Base-by-base conservation (phyloP, 495 filamentous ascomycete genomes). In the Neurospora hispaniola region DNA sequence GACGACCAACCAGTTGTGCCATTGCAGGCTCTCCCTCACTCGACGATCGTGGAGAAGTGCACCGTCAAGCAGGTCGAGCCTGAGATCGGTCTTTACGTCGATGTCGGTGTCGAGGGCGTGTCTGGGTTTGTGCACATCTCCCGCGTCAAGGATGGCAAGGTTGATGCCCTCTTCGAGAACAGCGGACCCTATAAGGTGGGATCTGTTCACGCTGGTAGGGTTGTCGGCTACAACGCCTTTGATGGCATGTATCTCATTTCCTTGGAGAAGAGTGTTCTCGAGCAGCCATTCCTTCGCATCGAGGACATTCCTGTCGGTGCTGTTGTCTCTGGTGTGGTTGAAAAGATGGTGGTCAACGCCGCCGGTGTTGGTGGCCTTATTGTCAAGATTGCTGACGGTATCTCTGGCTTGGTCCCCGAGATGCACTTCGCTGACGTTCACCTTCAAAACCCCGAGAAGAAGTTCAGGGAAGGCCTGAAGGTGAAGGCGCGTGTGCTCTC, bases 81-180 rank as follows among this genome's bases (percentile, higher is more conserved):
- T 27, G 88, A 89, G 14, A 82, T 91, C 71, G 96, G 96, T 44
- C 82, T 98, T 1, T 96, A 95, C 76, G 86, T 95, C 7, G 89
- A 96, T 79, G 82, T 97, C 46, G 93, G 93, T 14, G 85, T 92
- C 11, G 84, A 89, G 48, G 90, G 88, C 41, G 85, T 95, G 59
- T 83, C 89, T 48, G 95, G 94, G 43, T 98, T 96, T 80, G 93
- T 96, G 12, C 96, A 99, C 80, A 96, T 98, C 68, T 98, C 96
- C 0, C 88, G 90, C 72, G 86, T 99, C 71, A 89, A 93, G 42
- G 94, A 99, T 80, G 89, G 89, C 42, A 96, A 93, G 80, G 86
- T 97, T 71, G 96, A 97, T 78, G 87, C 84, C 6, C 85, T 98
- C 10, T 91, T 91, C 4, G 87, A 92, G 71, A 85, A 87, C n/a